Evolutionary conservation across 805 yeast genomes (phyloP), one percentile per base, ranked within the genome.

Genomic region (Suhomyces emberorum): DNA sequence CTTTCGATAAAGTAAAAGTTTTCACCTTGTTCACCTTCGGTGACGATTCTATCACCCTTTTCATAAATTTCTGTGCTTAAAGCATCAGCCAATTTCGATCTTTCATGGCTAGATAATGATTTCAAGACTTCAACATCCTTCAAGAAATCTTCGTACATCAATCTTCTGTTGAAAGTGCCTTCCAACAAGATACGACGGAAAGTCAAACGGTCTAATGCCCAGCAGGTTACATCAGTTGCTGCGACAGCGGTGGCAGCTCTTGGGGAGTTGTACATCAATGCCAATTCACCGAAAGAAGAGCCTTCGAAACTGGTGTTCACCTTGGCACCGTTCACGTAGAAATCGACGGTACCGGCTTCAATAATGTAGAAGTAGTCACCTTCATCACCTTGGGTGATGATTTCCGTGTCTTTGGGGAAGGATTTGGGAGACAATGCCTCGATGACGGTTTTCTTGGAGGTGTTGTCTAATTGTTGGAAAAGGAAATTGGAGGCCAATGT

Each of bases 261-360:
- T 43, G 97, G 97, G 14, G 96, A 81, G 61, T 93, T 91, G 69
- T 93, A 91, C 96, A 93, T 88, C 51, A 93, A 74, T 3, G 98
- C 98, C 54, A 93, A 74, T 63, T 93, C 98, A 56, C 98, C 98
- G 63, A 93, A 93, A 30, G 91, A 81, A 4, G 95, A 78, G 5
- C 98, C 97, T 26, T 87, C 79, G 7, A 86, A 83, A n/a, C 86
- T 74, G 1, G 83, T 69, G 55, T 77, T 81, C 25, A 88, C 91
- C 52, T 79, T 75, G 29, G 73, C 57, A 35, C 79, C 83, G 57
- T 87, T 77, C 21, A 84, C 89, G 49, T 72, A 74, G 52, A 80
- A 89, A 44, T 87, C 91, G 38, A 93, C 96, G 2, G 72, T 63
- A 38, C 98, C 98, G 5, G 69, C 61, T 62, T 89, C 97, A 38